phyloP scores from a whole-genome alignment of 2,329 filamentous ascomycete genomes.

The Epichloe festucae region DNA sequence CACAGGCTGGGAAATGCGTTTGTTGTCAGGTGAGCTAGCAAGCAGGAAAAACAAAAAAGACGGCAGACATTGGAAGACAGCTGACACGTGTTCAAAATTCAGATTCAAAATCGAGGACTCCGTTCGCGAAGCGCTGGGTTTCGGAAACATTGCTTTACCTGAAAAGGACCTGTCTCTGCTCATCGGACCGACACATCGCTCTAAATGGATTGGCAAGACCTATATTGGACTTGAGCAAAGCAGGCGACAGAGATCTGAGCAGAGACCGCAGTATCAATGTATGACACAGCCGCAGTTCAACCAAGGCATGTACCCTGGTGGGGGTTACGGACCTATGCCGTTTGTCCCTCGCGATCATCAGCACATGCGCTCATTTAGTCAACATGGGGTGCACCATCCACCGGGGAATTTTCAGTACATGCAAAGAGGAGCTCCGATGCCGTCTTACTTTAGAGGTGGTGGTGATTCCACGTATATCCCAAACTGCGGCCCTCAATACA shows the following conservation, averaged over 20 bases:
- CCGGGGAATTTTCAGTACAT: background rate
- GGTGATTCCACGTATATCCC: background rate
- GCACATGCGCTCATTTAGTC: background rate
- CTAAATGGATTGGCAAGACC: slow-evolving; percentile 18
- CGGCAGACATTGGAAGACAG: background rate
- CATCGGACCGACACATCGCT: slow-evolving; percentile 17
- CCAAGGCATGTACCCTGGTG: background rate
- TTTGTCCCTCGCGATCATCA: background rate
- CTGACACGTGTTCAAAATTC: background rate
- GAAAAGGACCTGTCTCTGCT: slow-evolving; percentile 15
- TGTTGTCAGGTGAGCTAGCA: slow-evolving; percentile 16
- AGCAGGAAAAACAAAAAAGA: background rate
- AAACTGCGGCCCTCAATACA: background rate
- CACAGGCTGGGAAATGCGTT: slow-evolving; percentile 9
- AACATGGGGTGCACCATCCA: background rate
- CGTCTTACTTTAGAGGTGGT: background rate
- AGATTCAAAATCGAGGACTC: slow-evolving; percentile 18
- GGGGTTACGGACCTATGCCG: background rate
- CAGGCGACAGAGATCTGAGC: slow-evolving; percentile 1
- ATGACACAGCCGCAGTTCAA: background rate
- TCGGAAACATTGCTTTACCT: slow-evolving; percentile 11
- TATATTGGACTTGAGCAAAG: background rate
- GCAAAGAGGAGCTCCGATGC: background rate
- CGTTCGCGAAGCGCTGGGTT: slow-evolving; percentile 13
- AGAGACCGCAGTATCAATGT: background rate